These are phyloP conservation scores for Acer negundo DNA, from an alignment of 345 rosid species.

Conservation along the genomic window DNA sequence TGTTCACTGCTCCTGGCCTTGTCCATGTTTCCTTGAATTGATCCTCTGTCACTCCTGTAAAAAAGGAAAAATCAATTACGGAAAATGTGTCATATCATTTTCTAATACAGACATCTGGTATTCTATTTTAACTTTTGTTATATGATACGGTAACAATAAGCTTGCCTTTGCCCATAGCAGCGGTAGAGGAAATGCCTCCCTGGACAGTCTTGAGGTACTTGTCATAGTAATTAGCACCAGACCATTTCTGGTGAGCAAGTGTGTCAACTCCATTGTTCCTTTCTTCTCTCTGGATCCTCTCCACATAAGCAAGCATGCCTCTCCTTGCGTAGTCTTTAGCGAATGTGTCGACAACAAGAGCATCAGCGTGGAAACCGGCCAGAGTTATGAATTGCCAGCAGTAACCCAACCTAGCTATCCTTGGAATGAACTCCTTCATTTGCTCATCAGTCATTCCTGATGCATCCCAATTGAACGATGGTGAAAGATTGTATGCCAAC, in stretches of 20 bases:
- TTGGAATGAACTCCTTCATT: constrained; percentile 85
- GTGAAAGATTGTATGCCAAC: constrained; percentile 94
- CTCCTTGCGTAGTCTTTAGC: constrained; percentile 76
- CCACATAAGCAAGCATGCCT: constrained; percentile 96
- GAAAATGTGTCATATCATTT: too few relatives aligned
- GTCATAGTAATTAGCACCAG: constrained; percentile 91
- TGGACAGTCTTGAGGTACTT: constrained; percentile 86
- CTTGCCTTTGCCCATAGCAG: constrained; percentile 98
- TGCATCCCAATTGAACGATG: constrained; percentile 96
- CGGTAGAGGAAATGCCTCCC: constrained; percentile 96
- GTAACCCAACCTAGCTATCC: constrained; percentile 75
- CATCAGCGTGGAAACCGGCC: constrained; percentile 94
- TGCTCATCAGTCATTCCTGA: constrained; percentile 85
- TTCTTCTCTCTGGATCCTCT: constrained; percentile 96
- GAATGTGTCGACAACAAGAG: constrained; percentile 78
- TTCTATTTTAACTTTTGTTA: too few relatives aligned
- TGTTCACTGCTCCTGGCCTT: constrained; percentile 52
- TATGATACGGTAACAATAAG: too few relatives aligned
- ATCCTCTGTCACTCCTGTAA: constrained; percentile 89
- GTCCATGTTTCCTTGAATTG: constrained; percentile 95
- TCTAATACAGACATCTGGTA: too few relatives aligned
- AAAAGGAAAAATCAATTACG: not conserved
- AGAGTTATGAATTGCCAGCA: constrained; percentile 98
- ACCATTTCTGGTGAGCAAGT: constrained; percentile 97
- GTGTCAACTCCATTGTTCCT: constrained; percentile 94